Conservation (phyloP, 139 green algal genomes). For the Tetradesmus obliquus region DNA sequence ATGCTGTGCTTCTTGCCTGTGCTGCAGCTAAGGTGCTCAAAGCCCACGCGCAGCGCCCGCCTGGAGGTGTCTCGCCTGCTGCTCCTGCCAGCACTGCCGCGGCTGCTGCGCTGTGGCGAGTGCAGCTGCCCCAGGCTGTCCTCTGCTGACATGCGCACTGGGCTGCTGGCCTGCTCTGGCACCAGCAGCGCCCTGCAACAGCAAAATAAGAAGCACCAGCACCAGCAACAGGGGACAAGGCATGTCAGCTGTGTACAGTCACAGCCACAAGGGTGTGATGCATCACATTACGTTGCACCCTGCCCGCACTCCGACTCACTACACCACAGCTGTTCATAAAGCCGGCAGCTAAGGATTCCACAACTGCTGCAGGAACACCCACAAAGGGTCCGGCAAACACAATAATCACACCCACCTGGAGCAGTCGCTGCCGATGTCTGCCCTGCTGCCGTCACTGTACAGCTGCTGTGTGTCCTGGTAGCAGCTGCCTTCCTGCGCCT, state of each 20-base stretch:
- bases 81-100: background rate
- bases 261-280: background rate
- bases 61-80: slow-evolving; percentile 5
- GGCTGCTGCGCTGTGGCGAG: slow-evolving; percentile 5
- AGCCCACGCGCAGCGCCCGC: background rate
- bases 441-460: slow-evolving; percentile 23
- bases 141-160: slow-evolving; percentile 4
- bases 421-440: background rate
- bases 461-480: background rate
- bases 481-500: background rate
- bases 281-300: background rate
- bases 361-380: background rate
- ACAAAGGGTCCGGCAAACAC: background rate
- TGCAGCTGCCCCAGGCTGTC: background rate
- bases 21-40: slow-evolving; percentile 21
- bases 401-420: background rate
- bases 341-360: background rate
- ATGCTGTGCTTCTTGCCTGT: slow-evolving; percentile 10
- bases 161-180: slow-evolving; percentile 38
- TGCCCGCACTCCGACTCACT: background rate
- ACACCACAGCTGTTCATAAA: background rate
- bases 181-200: slow-evolving; percentile 17
- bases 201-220: background rate
- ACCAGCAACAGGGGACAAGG: background rate
- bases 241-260: background rate